Percentiles rank a stretch among this genome's conserved stretches.
phyloP scores from a whole-genome alignment of 2,329 filamentous ascomycete species.

The Aspergillus puulaauensis region DNA sequence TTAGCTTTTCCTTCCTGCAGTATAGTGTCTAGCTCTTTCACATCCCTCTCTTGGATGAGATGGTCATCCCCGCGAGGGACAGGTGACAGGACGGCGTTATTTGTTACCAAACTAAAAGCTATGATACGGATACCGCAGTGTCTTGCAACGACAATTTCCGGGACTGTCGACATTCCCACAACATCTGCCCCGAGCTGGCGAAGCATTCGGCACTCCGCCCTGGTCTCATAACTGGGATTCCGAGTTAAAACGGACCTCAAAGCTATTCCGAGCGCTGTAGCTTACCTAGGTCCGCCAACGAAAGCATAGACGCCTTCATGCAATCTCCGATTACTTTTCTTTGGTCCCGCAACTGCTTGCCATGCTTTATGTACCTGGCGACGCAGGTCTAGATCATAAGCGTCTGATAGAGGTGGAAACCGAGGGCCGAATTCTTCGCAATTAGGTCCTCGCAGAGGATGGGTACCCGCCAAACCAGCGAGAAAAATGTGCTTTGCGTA shows the following conservation, averaged over 20 bases:
- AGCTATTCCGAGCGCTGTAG: conserved; percentile 8
- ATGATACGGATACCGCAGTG: conserved; percentile 64
- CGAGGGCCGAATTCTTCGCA: conserved; percentile 61
- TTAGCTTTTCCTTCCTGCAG: conserved; percentile 61
- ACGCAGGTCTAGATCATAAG: conserved; percentile 63
- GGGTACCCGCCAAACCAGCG: conserved; percentile 59
- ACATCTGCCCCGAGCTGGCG: conserved; percentile 62
- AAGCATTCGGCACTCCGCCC: conserved; percentile 65
- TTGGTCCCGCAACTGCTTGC: conserved; percentile 48
- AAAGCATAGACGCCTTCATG: conserved; percentile 68
- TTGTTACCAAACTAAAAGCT: conserved; percentile 66
- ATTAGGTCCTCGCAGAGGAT: conserved; percentile 64
- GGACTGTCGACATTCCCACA: conserved; percentile 71
- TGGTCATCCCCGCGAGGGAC: conserved; percentile 59
- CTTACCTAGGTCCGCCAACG: conserved; percentile 61
- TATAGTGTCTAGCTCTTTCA: conserved; percentile 53
- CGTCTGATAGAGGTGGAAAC: conserved; percentile 65
- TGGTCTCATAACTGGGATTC: conserved; percentile 57
- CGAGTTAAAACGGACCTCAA: background rate
- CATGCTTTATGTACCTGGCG: conserved; percentile 58
- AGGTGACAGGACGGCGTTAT: conserved; percentile 60
- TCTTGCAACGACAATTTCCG: conserved; percentile 65
- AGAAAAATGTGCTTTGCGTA: conserved; percentile 59
- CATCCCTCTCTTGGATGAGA: conserved; percentile 51
- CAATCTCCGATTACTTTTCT: conserved; percentile 50